Base-by-base conservation (phyloP, 805 yeast species). In the Maudiozyma barnettii region DNA sequence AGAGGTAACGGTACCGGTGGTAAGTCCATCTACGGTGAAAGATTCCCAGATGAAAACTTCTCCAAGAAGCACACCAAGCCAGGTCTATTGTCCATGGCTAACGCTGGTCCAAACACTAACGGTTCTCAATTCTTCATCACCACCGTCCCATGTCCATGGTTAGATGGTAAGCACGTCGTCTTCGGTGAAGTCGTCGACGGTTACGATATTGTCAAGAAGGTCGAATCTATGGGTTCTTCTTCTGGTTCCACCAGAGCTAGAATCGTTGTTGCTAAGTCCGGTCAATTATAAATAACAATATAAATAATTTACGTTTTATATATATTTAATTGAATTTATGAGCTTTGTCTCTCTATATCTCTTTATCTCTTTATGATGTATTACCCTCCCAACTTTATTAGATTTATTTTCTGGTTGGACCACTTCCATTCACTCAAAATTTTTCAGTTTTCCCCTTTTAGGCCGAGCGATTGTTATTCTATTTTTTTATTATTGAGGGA, bases 111-210 rank as follows among this genome's bases (percentile, higher is more conserved):
- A 70, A 86, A 88, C 82, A 87, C 97, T 74, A 91, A 91, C 74
- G 97, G 97, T 49, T 89, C 96, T 47, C 98, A 90, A 74, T 90
- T 90, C 73, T 90, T 91, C 79, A 84, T 88, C 74, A 88, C 96
- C 69, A 88, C 96, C 49, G 90, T 85, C 46, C 75, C 82, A 56
- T 75, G 83, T 62, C 84, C 93, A 51, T 86, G 93, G 91, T 78
- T 90, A 69, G 95, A 89, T 64, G 96, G 95, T 54, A 82, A 83
- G 72, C 95, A 89, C 77, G 95, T 87, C 64, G 96, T 90, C 51
- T 90, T 90, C 63, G 97, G 97, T 63, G 95, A 89, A 73, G 88
- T 88, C 54, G 65, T 75, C 53, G 95, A 84, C 51, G 97, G 97
- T 58, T 68, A 74, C 64, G 95, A 89, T 61, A 72, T 87, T 58